Percentiles rank a stretch among this genome's conserved stretches.
Evolutionary conservation across 2,329 filamentous ascomycete genomes (phyloP).

Genomic region (Fusarium penzigii): DNA sequence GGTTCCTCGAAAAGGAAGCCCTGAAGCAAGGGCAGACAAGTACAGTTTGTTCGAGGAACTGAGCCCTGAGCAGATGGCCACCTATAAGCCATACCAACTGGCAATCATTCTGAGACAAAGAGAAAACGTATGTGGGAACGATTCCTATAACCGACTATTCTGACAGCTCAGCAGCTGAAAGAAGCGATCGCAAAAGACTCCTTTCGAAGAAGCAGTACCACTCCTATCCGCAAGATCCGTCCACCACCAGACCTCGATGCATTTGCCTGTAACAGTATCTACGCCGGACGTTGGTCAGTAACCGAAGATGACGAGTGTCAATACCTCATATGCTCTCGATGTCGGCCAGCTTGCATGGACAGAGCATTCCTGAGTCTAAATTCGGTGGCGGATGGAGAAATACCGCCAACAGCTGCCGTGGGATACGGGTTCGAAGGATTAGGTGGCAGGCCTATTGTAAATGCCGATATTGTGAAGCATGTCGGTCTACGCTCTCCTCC

Average conservation of each 20-base stretch:
- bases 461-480: conserved; percentile 40
- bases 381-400: conserved; percentile 49
- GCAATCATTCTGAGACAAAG: conserved; percentile 50
- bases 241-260: conserved; percentile 18
- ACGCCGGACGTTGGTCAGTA: conserved; percentile 41
- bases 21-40: conserved; percentile 43
- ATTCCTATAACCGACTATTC: no score
- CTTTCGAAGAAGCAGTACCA: conserved; percentile 24
- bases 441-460: conserved; percentile 44
- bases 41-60: conserved; percentile 49
- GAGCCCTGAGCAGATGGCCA: conserved; percentile 40
- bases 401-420: conserved; percentile 49
- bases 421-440: conserved; percentile 54
- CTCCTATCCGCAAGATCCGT: conserved; percentile 19
- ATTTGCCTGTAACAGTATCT: conserved; percentile 16
- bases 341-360: conserved; percentile 45
- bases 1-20: conserved; percentile 39
- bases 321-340: conserved; percentile 51
- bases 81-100: conserved; percentile 51
- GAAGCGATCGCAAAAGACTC: conserved; percentile 33
- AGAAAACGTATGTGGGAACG: conserved; percentile 41
- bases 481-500: conserved; percentile 42
- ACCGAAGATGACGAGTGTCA: conserved; percentile 46
- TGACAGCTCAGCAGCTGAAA: conserved; percentile 31
- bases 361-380: conserved; percentile 53